A percentile compares a stretch with the other conserved stretches of the same genome.
phyloP scores from a whole-genome alignment of 2,329 filamentous ascomycete genomes.

The Colletotrichum coccodes region DNA sequence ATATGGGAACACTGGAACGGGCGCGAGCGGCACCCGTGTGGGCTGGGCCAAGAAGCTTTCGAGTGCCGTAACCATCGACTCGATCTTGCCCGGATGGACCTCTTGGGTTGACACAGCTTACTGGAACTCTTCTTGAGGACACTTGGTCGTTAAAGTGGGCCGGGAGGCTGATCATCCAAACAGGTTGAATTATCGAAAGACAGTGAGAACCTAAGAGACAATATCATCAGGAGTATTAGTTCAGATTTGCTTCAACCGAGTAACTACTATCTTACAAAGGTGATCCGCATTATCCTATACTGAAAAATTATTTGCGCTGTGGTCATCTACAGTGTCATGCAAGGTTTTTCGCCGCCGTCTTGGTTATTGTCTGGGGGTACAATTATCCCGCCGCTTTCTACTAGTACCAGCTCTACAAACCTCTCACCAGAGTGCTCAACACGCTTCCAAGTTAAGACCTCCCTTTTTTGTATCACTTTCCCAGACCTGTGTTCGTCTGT shows the following conservation, averaged over 20 bases:
- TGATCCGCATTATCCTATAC: no score
- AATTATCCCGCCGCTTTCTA: slow-evolving; percentile 36
- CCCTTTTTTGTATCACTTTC: slow-evolving; percentile 39
- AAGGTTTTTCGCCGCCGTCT: not conserved
- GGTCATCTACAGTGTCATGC: not conserved
- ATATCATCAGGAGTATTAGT: no score
- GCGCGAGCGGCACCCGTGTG: slow-evolving; percentile 63
- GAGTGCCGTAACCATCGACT: slow-evolving; percentile 45
- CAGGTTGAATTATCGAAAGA: no score
- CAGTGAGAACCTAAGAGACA: no score
- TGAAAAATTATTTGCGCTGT: no score
- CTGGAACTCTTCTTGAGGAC: slow-evolving; percentile 17
- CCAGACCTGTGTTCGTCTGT: slow-evolving; percentile 42
- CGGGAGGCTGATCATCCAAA: no score
- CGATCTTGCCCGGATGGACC: slow-evolving; percentile 12
- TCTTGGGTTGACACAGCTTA: slow-evolving; percentile 29
- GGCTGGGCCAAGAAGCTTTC: slow-evolving; percentile 49
- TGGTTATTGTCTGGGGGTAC: not conserved
- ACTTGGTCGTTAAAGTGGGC: no score
- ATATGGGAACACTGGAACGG: slow-evolving; percentile 67
- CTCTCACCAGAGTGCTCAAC: slow-evolving; percentile 42
- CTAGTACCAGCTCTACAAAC: slow-evolving; percentile 45
- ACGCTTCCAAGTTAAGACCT: slow-evolving; percentile 41
- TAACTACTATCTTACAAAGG: no score
- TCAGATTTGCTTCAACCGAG: no score